Conservation (phyloP, 2,329 filamentous ascomycete genomes). For the Biscogniauxia sp. region DNA sequence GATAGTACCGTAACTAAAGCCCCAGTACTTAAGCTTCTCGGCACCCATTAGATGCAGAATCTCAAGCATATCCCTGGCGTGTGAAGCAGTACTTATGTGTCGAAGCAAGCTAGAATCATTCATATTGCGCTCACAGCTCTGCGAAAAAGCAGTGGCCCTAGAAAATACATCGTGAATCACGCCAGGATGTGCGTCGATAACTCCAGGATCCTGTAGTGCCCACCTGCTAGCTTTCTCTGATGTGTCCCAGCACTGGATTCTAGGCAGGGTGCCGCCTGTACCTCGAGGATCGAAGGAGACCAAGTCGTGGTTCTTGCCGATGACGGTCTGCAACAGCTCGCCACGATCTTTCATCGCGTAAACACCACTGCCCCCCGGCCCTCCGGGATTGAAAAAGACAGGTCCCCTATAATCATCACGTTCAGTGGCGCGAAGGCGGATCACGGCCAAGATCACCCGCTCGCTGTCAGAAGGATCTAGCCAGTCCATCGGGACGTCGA, state of each 20-base stretch:
- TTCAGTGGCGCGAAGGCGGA: conserved; percentile 35
- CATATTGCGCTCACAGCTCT: conserved; percentile 41
- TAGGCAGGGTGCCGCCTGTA: conserved; percentile 48
- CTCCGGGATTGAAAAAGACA: conserved; percentile 41
- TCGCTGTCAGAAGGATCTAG: conserved; percentile 33
- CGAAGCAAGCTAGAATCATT: conserved; percentile 36
- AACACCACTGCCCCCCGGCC: conserved; percentile 49
- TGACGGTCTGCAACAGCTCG: conserved; percentile 40
- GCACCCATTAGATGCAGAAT: conserved; percentile 42
- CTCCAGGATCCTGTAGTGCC: conserved; percentile 42
- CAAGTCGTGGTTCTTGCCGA: conserved; percentile 43
- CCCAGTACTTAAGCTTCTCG: conserved; percentile 49
- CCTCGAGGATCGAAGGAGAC: conserved; percentile 52
- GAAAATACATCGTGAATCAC: conserved; percentile 45
- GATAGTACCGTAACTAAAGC: conserved; percentile 54
- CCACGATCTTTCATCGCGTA: conserved; percentile 33
- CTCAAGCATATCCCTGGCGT: conserved; percentile 48
- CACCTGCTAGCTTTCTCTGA: conserved; percentile 41
- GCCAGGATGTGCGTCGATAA: conserved; percentile 46
- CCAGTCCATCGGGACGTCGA: conserved; percentile 43
- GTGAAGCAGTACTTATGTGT: conserved; percentile 43
- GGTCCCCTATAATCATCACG: conserved; percentile 30
- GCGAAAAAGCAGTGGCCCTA: conserved; percentile 41
- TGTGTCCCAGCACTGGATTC: conserved; percentile 50
- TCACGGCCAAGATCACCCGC: conserved; percentile 37